Evolutionary conservation across 345 rosid species (phyloP), one percentile per base, ranked within the genome.

Genomic region (Corchorus capsularis): DNA sequence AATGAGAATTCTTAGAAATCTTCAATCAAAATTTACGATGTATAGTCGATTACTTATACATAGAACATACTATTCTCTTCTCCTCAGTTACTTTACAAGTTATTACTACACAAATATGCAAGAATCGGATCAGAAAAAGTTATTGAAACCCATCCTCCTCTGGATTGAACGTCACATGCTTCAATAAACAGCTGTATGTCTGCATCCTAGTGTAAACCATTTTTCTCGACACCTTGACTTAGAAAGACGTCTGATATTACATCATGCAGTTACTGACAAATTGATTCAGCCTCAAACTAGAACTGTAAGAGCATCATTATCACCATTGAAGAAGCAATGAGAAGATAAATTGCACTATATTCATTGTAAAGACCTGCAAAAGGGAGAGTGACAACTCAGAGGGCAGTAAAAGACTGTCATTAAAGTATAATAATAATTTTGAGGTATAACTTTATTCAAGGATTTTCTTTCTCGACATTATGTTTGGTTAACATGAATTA

Each of bases 321-420:
- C 77, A 81, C 79, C 61, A 75, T 49, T 14, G 81, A 73, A 32
- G 74, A 79, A 4, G 79, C 78, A 72, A 81, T 59, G 57, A 85
- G 75, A 72, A 79, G 79, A 74, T 80, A 77, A 75, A 73, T 57
- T 64, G 69, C 72, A 74, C 71, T 63, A 60, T 77, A 76, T 35
- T 86, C 83, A 43, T 70, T 54, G 79, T 82, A 86, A 45, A 85
- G 86, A 79, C 92, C 97, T 91, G 89, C 81, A 2, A 81, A 75
- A 71, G 63, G 43, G 74, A 54, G 59, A 57, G 9, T 0, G 14
- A 20, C 16, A n/a, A 22, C 67, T 80, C 67, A 39, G 61, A 17
- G 50, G n/a, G 50, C 37, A 27, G 57, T 65, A 35, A 46, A 65
- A 20, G 20, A 69, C n/a, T 37, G 0, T 66, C 5, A 43, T 22